These are phyloP conservation scores for Puccinia sorghi DNA, from an alignment of 1,284 basidiomycete species.

Conservation along the genomic window DNA sequence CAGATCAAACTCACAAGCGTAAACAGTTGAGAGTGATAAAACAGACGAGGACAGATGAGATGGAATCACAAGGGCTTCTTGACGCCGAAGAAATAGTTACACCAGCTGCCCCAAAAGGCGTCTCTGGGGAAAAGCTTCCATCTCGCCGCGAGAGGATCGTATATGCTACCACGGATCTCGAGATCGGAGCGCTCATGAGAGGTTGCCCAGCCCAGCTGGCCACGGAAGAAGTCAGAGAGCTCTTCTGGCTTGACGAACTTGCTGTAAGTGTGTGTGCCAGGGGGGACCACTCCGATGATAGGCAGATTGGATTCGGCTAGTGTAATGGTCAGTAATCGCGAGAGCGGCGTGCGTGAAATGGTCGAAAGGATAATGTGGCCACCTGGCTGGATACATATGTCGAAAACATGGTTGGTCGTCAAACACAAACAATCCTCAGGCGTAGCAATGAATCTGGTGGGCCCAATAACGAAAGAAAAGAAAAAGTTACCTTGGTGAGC, in stretches of 20 bases:
- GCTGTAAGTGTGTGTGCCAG: conserved; percentile 85
- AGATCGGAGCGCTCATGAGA: conserved; percentile 64
- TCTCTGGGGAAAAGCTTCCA: conserved; percentile 71
- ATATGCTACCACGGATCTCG: conserved; percentile 78
- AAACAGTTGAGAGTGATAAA: background rate
- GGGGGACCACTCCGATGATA: conserved; percentile 72
- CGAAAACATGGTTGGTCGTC: background rate
- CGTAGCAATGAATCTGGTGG: background rate
- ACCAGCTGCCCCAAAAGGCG: conserved; percentile 67
- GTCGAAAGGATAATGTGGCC: conserved; percentile 95
- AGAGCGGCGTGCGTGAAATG: conserved; percentile 87
- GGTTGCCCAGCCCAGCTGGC: conserved; percentile 61
- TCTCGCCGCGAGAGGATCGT: conserved; percentile 71
- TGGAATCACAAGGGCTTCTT: conserved; percentile 49
- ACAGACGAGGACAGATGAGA: background rate
- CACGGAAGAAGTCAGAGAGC: conserved; percentile 78
- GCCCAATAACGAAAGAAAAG: background rate
- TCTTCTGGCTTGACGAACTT: conserved; percentile 90
- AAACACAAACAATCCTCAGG: background rate
- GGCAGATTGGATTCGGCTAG: conserved; percentile 73
- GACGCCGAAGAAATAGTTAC: conserved; percentile 65
- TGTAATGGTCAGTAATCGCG: conserved; percentile 85
- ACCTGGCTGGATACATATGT: conserved; percentile 68
- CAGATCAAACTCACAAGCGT: background rate
- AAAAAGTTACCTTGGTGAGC: conserved; percentile 73